These are phyloP conservation scores for Achlya hypogyna DNA, from an alignment of 352 stramenopile species.

Conservation along the genomic window DNA sequence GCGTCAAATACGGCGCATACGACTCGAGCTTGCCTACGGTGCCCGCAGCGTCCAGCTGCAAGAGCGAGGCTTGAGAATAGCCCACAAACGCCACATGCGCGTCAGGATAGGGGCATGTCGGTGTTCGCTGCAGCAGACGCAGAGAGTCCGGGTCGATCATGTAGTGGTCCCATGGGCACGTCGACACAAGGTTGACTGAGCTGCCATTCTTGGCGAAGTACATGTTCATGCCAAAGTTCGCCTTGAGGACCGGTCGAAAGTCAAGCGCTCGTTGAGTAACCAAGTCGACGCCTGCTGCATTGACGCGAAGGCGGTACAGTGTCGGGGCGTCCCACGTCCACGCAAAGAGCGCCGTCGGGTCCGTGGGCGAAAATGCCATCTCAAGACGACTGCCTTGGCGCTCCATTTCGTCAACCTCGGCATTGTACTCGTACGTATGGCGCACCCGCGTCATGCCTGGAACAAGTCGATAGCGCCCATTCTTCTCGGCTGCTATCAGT, in stretches of 20 bases:
- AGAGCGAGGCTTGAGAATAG: neutral
- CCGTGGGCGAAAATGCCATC: neutral
- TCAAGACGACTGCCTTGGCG: neutral
- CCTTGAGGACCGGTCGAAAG: neutral
- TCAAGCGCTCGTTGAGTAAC: neutral
- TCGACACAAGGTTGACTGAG: neutral
- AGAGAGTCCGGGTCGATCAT: neutral
- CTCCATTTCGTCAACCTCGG: neutral
- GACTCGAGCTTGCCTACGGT: neutral
- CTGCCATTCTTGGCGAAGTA: neutral
- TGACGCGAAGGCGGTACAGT: neutral
- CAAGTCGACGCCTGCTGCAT: neutral
- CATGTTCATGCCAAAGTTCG: neutral
- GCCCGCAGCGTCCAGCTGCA: neutral
- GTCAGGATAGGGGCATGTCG: neutral
- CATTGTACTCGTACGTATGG: neutral
- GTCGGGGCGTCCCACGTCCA: conserved; percentile 1
- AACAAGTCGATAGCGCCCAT: neutral
- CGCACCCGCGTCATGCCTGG: neutral
- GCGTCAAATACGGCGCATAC: neutral
- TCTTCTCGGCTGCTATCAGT: neutral
- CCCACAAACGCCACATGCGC: neutral
- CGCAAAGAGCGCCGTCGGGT: neutral
- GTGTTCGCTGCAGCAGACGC: neutral
- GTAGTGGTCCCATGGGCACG: neutral